Conservation (phyloP, 805 yeast genomes). For the Zygoascus ofunaensis region DNA sequence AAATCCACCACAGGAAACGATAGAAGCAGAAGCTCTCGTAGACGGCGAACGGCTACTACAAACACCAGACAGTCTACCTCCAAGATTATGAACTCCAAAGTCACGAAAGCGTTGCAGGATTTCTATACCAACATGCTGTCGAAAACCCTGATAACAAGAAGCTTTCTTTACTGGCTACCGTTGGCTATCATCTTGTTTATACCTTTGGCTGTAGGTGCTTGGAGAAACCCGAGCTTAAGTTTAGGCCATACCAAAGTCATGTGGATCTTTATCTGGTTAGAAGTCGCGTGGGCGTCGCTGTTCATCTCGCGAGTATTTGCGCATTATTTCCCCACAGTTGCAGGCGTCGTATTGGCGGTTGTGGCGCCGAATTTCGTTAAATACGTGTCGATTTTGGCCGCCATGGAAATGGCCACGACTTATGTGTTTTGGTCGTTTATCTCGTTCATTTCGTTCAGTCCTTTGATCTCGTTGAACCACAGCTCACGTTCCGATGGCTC, state of each 20-base stretch:
- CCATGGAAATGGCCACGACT: conserved; percentile 29
- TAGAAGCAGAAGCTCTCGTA: conserved; percentile 12
- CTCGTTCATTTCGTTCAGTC: conserved; percentile 30
- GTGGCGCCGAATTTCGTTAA: conserved; percentile 26
- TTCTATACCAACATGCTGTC: conserved; percentile 15
- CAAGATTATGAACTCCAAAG: not conserved
- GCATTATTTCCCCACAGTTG: conserved; percentile 26
- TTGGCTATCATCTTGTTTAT: conserved; percentile 30
- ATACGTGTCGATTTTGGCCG: conserved; percentile 25
- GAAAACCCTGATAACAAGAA: conserved; percentile 23
- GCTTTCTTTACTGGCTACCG: conserved; percentile 31
- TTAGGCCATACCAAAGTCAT: conserved; percentile 29
- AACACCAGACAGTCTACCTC: conserved; percentile 5
- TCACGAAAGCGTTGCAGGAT: conserved; percentile 7
- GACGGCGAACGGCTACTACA: conserved; percentile 1
- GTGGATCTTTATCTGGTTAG: conserved; percentile 35
- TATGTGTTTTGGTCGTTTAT: conserved; percentile 29
- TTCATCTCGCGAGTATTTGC: conserved; percentile 28
- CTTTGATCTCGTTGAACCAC: conserved; percentile 25
- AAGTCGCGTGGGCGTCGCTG: conserved; percentile 32
- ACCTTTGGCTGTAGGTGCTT: conserved; percentile 33
- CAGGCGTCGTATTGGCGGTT: conserved; percentile 24
- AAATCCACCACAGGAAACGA: conserved; percentile 5
- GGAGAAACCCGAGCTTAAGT: conserved; percentile 23
- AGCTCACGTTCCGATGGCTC: conserved; percentile 15